Percentiles rank a stretch among this genome's conserved stretches.
Evolutionary conservation across 2,329 filamentous ascomycete genomes (phyloP).

Genomic region (Boeremia lycopersici): DNA sequence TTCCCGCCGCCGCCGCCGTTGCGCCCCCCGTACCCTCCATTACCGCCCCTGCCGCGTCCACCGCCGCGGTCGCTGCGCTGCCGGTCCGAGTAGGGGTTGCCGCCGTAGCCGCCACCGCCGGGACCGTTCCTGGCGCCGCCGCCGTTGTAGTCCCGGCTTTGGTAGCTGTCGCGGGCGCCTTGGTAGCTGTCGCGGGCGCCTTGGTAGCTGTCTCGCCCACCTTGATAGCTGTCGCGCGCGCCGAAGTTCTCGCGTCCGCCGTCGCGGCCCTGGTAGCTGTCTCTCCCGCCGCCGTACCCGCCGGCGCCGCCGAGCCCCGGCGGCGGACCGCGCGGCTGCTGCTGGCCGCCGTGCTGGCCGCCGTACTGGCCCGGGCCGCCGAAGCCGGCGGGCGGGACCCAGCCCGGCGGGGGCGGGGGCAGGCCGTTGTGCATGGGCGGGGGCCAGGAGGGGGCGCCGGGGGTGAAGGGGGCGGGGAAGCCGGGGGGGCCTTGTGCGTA

Average conservation of each 20-base stretch:
- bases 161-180: too few species aligned
- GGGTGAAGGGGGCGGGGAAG: slow-evolving; percentile 21
- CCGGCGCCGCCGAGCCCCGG: slow-evolving; percentile 22
- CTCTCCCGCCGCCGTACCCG: slow-evolving; percentile 18
- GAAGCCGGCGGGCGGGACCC: slow-evolving; percentile 33
- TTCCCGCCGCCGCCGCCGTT: background rate
- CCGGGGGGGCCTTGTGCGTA: slow-evolving; percentile 9
- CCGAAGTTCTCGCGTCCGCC: too few species aligned
- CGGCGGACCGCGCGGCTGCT: slow-evolving; percentile 28
- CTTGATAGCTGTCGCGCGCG: too few species aligned
- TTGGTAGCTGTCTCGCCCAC: too few species aligned
- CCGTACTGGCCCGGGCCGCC: slow-evolving; percentile 14
- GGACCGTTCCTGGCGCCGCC: background rate
- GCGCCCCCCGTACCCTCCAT: too few species aligned
- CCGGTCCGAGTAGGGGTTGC: slow-evolving; percentile 28
- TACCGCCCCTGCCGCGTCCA: background rate
- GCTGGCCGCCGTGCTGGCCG: slow-evolving; percentile 26
- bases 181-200: too few species aligned
- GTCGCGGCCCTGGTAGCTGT: too few species aligned
- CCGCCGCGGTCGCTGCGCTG: slow-evolving; percentile 24
- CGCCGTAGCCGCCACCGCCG: background rate
- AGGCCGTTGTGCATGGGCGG: slow-evolving; percentile 37
- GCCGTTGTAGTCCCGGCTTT: slow-evolving; percentile 1
- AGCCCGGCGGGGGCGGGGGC: slow-evolving; percentile 38
- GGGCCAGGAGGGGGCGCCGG: slow-evolving; percentile 25